Evolutionary conservation across 2,329 filamentous ascomycete genomes (phyloP), one percentile per base, ranked within the genome.

Genomic region (Fusarium sp.): DNA sequence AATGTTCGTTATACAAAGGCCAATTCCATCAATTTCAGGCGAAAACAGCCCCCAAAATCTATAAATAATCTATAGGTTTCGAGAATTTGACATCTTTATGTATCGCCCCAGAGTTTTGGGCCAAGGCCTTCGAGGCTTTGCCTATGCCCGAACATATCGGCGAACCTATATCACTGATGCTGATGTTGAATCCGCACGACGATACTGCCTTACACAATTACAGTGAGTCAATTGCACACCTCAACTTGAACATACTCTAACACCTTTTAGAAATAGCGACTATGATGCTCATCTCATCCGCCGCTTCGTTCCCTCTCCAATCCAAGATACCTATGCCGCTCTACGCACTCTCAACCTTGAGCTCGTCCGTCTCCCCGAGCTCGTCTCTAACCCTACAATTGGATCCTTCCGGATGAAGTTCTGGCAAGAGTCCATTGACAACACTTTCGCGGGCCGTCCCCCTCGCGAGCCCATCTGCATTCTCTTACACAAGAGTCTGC

Each of bases 341-440:
- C 89, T 99, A 61, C 92, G 95, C 68, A 92, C 94, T 52, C 90
- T 99, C 79, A 99, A 99, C 78, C 87, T 98, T 75, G 95, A 98
- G 79, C 88, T 98, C 64, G 93, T 95, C 45, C 89, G 93, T 60
- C 91, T 98, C 67, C 93, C 96, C 60, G 95, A 98, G 80, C 89
- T 92, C 14, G 94, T 96, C 21, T 96, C 93, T 48, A 96, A 92
- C 65, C 89, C 92, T n/a, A 91, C 91, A 6, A 92, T 98, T 65
- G 95, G 93, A 51, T 86, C 90, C 54, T 89, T 98, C 85, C 93
- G 96, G 69, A 91, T 97, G 80, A 93, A 97, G 79, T 98, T 98
- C 84, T 98, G 96, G 93, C 89, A 93, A 51, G 94, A 98, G 74
- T 89, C 93, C 7, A 84, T 99, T 53, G 87, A 91, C 56, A 90